phyloP scores from a whole-genome alignment of 2,329 filamentous ascomycete genomes.

The Fusarium nygamai region DNA sequence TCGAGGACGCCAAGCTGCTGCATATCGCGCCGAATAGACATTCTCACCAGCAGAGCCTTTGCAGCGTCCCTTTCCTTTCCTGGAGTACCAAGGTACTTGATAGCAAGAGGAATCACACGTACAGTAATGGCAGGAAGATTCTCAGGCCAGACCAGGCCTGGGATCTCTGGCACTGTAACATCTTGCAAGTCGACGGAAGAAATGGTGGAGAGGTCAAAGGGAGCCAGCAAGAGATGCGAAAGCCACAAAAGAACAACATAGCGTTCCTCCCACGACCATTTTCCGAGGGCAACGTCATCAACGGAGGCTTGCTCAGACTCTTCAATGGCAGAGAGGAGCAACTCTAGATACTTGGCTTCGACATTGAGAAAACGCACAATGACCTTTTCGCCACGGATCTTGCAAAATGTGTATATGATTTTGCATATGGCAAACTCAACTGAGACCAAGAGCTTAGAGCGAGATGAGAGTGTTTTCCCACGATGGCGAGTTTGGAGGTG shows the following conservation, averaged over 20 bases:
- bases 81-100: slow-evolving; percentile 76
- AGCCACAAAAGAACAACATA: slow-evolving; percentile 92
- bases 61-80: slow-evolving; percentile 92
- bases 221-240: slow-evolving; percentile 82
- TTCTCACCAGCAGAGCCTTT: slow-evolving; percentile 80
- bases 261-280: slow-evolving; percentile 84
- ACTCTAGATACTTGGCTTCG: slow-evolving; percentile 85
- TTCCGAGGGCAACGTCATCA: slow-evolving; percentile 22
- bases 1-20: slow-evolving; percentile 77
- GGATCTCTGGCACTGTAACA: slow-evolving; percentile 53
- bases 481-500: slow-evolving; percentile 62
- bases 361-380: slow-evolving; percentile 91
- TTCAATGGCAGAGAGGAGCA: slow-evolving; percentile 80
- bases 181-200: slow-evolving; percentile 69
- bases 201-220: slow-evolving; percentile 90
- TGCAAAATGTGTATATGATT: slow-evolving; percentile 90
- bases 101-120: slow-evolving; percentile 75
- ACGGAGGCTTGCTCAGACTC: slow-evolving; percentile 54
- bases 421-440: slow-evolving; percentile 78
- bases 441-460: slow-evolving; percentile 58
- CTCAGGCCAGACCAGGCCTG: slow-evolving; percentile 64
- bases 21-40: slow-evolving; percentile 90
- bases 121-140: slow-evolving; percentile 75
- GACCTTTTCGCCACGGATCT: slow-evolving; percentile 92
- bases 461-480: slow-evolving; percentile 49